These are phyloP conservation scores for Miscanthus lutarioriparius DNA, from an alignment of 176 grass and related monocot genomes.

Conservation along the genomic window DNA sequence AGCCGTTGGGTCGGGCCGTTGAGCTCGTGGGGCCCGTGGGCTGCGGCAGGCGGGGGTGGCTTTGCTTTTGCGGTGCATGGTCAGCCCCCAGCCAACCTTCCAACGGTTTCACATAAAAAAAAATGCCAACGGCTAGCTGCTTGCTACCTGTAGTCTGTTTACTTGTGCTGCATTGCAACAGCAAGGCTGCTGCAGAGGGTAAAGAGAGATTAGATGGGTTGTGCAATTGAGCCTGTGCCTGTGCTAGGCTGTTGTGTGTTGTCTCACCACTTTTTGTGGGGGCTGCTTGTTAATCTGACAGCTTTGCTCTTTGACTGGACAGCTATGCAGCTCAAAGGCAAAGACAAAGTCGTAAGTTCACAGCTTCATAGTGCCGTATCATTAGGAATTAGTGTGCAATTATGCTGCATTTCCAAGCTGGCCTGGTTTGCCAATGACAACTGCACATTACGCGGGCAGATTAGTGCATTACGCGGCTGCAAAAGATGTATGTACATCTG, in stretches of 20 bases:
- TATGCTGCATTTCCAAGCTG: neutral
- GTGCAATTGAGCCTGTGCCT: neutral
- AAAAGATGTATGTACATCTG: neutral
- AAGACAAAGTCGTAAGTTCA: neutral
- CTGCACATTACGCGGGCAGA: neutral
- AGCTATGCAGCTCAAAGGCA: neutral
- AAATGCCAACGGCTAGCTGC: constrained; percentile 44
- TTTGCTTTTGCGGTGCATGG: constrained; percentile 27
- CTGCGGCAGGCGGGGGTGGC: neutral
- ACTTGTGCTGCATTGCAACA: neutral
- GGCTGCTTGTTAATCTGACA: constrained; percentile 26
- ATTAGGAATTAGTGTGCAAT: constrained; percentile 1
- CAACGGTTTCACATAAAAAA: no score
- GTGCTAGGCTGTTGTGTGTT: constrained; percentile 39
- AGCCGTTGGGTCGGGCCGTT: constrained; percentile 50
- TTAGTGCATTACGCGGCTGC: constrained; percentile 5
- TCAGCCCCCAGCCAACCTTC: neutral
- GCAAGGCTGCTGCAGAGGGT: neutral
- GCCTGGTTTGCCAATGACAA: neutral
- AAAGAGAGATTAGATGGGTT: neutral
- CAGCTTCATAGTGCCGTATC: neutral
- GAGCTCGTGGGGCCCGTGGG: constrained; percentile 27
- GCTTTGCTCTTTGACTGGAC: constrained; percentile 31
- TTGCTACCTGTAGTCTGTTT: neutral
- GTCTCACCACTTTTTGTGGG: neutral